phyloP scores from a whole-genome alignment of 1,139 yeast genomes.

The Blastobotrys serpentis region DNA sequence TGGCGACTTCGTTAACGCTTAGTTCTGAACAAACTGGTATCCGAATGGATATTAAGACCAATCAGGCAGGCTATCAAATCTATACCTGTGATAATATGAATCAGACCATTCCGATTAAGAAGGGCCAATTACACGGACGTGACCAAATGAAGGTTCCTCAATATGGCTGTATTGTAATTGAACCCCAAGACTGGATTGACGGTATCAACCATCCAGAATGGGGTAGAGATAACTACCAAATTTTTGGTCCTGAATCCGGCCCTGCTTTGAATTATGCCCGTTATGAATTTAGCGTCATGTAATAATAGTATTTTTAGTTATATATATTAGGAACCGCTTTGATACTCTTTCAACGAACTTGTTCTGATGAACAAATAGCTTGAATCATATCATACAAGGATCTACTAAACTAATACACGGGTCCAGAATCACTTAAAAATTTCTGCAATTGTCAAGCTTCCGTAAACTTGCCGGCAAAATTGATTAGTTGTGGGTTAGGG shows the following conservation, averaged over 20 bases:
- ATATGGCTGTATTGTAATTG: conserved; percentile 20
- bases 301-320: background rate
- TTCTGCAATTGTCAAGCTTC: background rate
- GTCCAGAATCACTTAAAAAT: no score
- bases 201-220: conserved; percentile 19
- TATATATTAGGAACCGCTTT: no score
- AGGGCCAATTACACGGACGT: conserved; percentile 18
- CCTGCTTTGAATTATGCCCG: conserved; percentile 19
- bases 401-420: no score
- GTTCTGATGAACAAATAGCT: no score
- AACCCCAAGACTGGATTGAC: conserved; percentile 20
- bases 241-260: conserved; percentile 13
- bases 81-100: conserved; percentile 16
- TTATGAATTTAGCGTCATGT: conserved; percentile 16
- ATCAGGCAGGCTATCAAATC: conserved; percentile 19
- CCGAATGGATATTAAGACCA: conserved; percentile 18
- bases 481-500: background rate
- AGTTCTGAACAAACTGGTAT: conserved; percentile 17
- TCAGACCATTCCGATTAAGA: conserved; percentile 15
- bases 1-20: conserved; percentile 11
- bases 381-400: no score
- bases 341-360: no score
- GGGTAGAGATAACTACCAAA: conserved; percentile 16
- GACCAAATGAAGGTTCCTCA: conserved; percentile 12
- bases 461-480: background rate